Base-by-base conservation (phyloP, 2,329 filamentous ascomycete genomes). In the Scytalidium sp. region DNA sequence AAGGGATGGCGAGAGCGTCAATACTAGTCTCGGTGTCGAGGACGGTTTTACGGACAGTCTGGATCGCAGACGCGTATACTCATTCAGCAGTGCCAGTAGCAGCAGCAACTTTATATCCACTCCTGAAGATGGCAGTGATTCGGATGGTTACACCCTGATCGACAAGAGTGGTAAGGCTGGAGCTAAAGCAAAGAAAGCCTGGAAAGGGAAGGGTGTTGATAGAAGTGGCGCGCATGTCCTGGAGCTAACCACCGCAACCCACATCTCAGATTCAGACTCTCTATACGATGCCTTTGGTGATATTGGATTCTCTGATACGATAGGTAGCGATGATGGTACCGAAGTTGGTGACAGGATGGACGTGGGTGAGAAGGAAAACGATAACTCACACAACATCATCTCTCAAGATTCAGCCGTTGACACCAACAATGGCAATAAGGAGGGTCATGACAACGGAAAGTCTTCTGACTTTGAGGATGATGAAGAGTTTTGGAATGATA, bases 21-120 rank as follows among this genome's bases (percentile, higher is more conserved):
- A 22, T 50, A 52, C 36, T 3, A 56, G 53, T 42, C 19, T 56
- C n/a, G 50, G 44, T 7, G 56, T 54, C 32, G 55, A 59, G 19
- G 51, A 59, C 41, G 55, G 56, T 9, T 45, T 45, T 21, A 48
- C 41, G 19, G 47, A 48, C 25, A 45, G 53, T 22, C 27, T 57
- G 15, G 50, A 54, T 47, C 47, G 55, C 1, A 22, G 52, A 23
- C 20, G 41, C 2, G 50, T 54, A 0, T 23, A 52, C 3, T 50
- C 49, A 36, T 4, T 36, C 4, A 36, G 32, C 32, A 36, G 32
- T n/a, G 5, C 32, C 13, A n/a, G 32, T n/a, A n/a, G n/a, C 19
- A 27, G 21, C 8, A 36, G 32, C 17, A 4, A 9, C 4, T 9
- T 36, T n/a, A 10, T n/a, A n/a, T 5, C 32, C 32, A 6, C 15